These are phyloP conservation scores for Wickerhamia fluorescens DNA, from an alignment of 805 yeast genomes.

Conservation along the genomic window DNA sequence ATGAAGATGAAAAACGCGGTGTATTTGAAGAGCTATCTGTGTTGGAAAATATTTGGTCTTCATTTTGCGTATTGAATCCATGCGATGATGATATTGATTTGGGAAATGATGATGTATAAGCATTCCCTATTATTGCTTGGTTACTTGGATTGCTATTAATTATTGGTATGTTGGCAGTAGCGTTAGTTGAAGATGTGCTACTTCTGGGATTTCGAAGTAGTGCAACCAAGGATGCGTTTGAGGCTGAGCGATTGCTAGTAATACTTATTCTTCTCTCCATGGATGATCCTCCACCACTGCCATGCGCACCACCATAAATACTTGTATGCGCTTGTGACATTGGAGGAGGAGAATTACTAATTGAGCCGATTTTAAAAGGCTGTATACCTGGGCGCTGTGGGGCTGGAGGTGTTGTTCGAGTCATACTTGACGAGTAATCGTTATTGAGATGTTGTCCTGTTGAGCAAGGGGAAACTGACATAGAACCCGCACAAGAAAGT, in stretches of 20 bases:
- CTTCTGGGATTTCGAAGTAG: constrained; percentile 44
- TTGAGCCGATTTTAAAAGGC: constrained; percentile 59
- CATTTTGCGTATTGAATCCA: constrained; percentile 26
- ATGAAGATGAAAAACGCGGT: constrained; percentile 65
- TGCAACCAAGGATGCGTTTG: constrained; percentile 49
- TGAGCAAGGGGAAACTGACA: constrained; percentile 24
- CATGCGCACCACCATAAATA: too few relatives aligned
- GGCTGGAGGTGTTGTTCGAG: constrained; percentile 7
- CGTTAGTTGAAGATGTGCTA: constrained; percentile 33
- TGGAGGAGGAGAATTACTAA: constrained; percentile 38
- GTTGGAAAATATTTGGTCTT: constrained; percentile 16
- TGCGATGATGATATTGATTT: constrained; percentile 34
- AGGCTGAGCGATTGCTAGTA: constrained; percentile 41
- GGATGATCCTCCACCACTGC: constrained; percentile 9
- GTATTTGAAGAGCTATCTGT: constrained; percentile 26
- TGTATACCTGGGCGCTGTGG: constrained; percentile 36
- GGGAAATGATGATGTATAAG: constrained; percentile 18
- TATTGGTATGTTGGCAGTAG: constrained; percentile 19
- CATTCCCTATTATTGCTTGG: constrained; percentile 4
- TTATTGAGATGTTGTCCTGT: constrained; percentile 4
- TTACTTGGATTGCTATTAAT: constrained; percentile 7
- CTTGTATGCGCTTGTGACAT: constrained; percentile 12
- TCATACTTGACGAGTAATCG: too few relatives aligned
- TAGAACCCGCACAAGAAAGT: constrained; percentile 6
- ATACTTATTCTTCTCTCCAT: constrained; percentile 34